phyloP scores from a whole-genome alignment of 495 filamentous ascomycete genomes.

The Bathelium albidoporum region DNA sequence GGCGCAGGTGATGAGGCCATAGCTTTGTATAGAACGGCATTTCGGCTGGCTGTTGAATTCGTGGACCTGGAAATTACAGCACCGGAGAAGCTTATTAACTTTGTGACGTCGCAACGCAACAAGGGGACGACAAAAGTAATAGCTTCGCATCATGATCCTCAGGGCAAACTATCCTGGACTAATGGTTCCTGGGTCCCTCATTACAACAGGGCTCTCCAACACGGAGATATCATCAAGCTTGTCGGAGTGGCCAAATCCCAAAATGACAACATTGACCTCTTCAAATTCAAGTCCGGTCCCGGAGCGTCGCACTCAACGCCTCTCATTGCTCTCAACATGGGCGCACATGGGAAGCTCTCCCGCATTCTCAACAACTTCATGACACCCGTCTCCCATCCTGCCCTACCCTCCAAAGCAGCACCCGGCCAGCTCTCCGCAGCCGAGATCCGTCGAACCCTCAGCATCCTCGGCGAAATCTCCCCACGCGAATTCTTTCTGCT shows the following conservation, averaged over 20 bases:
- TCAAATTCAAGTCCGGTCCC: constrained; percentile 72
- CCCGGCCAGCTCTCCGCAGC: constrained; percentile 87
- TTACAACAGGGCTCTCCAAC: constrained; percentile 78
- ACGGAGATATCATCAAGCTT: constrained; percentile 90
- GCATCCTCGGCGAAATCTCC: constrained; percentile 69
- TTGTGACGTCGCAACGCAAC: constrained; percentile 44
- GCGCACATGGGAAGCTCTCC: constrained; percentile 74
- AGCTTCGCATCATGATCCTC: constrained; percentile 87
- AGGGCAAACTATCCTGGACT: constrained; percentile 68
- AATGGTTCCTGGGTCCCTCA: constrained; percentile 73
- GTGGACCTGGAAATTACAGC: constrained; percentile 88
- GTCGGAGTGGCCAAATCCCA: constrained; percentile 69
- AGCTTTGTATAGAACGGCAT: constrained; percentile 63
- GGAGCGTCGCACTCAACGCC: constrained; percentile 55
- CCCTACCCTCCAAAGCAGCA: constrained; percentile 81
- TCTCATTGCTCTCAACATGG: constrained; percentile 96
- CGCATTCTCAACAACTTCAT: constrained; percentile 85
- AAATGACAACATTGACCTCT: constrained; percentile 77
- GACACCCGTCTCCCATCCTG: constrained; percentile 89
- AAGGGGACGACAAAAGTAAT: constrained; percentile 76
- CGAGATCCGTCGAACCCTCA: constrained; percentile 71
- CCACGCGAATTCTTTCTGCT: constrained; percentile 75
- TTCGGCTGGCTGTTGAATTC: constrained; percentile 80
- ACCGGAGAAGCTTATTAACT: constrained; percentile 58
- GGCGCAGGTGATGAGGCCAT: constrained; percentile 56